phyloP scores from a whole-genome alignment of 2,329 filamentous ascomycete species.

The Botrytis squamosa region DNA sequence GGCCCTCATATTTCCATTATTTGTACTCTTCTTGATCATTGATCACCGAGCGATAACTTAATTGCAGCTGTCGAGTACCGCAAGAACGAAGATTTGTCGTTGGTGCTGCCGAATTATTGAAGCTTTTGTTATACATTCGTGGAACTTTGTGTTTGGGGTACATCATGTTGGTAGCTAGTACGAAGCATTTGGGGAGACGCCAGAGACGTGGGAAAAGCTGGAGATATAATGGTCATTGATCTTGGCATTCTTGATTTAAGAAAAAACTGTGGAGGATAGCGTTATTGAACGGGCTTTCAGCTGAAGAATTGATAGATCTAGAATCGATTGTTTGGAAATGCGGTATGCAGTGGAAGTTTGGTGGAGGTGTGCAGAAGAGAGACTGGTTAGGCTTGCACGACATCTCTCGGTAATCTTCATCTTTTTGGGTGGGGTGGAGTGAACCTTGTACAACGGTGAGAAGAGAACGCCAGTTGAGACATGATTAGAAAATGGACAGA shows the following conservation, averaged over 20 bases:
- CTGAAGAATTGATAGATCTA: background rate
- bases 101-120: conserved; percentile 7
- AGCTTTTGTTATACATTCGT: background rate
- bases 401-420: background rate
- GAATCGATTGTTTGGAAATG: background rate
- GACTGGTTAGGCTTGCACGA: background rate
- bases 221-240: background rate
- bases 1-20: conserved; percentile 1
- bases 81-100: background rate
- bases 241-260: background rate
- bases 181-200: background rate
- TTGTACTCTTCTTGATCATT: no score
- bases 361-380: background rate
- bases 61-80: background rate
- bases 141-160: background rate
- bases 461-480: background rate
- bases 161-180: background rate
- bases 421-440: background rate
- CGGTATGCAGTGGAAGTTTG: background rate
- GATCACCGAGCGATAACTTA: background rate
- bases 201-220: background rate
- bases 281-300: background rate
- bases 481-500: background rate
- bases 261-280: background rate
- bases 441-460: background rate